Conservation (phyloP, 202 grass and related monocot species). For the Sporobolus alterniflorus region DNA sequence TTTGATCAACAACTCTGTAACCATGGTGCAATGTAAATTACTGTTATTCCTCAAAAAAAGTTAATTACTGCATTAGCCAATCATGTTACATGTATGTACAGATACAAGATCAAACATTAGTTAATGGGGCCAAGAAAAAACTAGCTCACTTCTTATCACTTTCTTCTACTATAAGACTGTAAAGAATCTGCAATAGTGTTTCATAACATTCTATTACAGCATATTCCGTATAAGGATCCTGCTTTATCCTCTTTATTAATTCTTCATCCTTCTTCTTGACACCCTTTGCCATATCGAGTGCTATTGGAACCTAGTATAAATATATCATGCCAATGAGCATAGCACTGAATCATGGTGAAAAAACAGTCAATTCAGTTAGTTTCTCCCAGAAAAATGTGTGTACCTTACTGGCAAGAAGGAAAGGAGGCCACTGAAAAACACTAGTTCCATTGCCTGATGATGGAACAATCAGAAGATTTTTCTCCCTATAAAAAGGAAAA, state of each 20-base stretch:
- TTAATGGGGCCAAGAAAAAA: not conserved
- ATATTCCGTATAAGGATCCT: slow-evolving; percentile 76
- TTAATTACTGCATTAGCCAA: not conserved
- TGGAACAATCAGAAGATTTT: slow-evolving; percentile 85
- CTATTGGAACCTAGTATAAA: slow-evolving; percentile 95
- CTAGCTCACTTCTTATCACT: slow-evolving; percentile 62
- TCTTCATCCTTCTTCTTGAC: slow-evolving; percentile 85
- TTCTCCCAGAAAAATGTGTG: not conserved
- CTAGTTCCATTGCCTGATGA: slow-evolving; percentile 54
- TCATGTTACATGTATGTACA: slow-evolving; percentile 1
- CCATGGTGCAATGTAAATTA: slow-evolving; percentile 18
- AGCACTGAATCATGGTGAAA: not conserved
- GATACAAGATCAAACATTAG: slow-evolving; percentile 10
- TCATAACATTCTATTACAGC: slow-evolving; percentile 89
- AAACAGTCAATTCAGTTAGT: not conserved
- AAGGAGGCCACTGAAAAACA: slow-evolving; percentile 95
- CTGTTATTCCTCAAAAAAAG: too few relatives aligned
- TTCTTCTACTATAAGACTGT: slow-evolving; percentile 46
- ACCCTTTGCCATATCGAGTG: slow-evolving; percentile 89
- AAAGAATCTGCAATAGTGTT: slow-evolving; percentile 62
- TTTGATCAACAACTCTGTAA: slow-evolving; percentile 55
- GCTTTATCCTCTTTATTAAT: slow-evolving; percentile 65
- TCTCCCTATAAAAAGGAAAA: slow-evolving; percentile 57
- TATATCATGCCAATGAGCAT: slow-evolving; percentile 16
- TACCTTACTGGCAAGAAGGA: slow-evolving; percentile 99